These are phyloP conservation scores for Geotrichum candidum DNA, from an alignment of 1,139 yeast species.

Conservation along the genomic window DNA sequence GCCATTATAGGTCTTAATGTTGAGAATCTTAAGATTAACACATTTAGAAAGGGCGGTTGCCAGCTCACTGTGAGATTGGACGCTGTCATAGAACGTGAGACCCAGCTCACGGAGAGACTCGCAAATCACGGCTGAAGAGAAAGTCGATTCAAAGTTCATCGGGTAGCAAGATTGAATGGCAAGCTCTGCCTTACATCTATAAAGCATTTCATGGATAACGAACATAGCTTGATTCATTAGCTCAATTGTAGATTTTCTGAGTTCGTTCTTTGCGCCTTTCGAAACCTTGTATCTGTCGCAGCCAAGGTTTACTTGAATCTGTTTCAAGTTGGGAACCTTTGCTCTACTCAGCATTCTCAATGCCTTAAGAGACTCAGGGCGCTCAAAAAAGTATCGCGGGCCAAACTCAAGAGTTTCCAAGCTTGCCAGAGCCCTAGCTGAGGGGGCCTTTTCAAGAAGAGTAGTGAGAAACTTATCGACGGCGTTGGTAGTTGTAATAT, in stretches of 20 bases:
- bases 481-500: constrained; percentile 9
- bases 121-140: constrained; percentile 14
- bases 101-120: constrained; percentile 14
- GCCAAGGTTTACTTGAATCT: constrained; percentile 15
- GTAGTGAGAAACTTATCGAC: constrained; percentile 10
- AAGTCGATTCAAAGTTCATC: constrained; percentile 14
- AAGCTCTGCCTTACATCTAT: constrained; percentile 15
- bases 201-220: constrained; percentile 13
- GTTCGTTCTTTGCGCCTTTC: constrained; percentile 12
- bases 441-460: constrained; percentile 12
- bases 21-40: constrained; percentile 16
- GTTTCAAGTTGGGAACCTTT: constrained; percentile 13
- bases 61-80: constrained; percentile 15
- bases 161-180: constrained; percentile 17
- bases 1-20: constrained; percentile 16
- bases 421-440: constrained; percentile 13
- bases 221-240: constrained; percentile 16
- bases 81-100: constrained; percentile 15
- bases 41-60: constrained; percentile 13
- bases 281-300: constrained; percentile 17
- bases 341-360: constrained; percentile 14
- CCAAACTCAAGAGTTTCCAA: constrained; percentile 15
- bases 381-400: constrained; percentile 14
- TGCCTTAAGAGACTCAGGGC: constrained; percentile 14
- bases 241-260: constrained; percentile 5